Percentiles rank a stretch among this genome's conserved stretches.
phyloP scores from a whole-genome alignment of 768 basidiomycete genomes.

The Dioszegia crocea region DNA sequence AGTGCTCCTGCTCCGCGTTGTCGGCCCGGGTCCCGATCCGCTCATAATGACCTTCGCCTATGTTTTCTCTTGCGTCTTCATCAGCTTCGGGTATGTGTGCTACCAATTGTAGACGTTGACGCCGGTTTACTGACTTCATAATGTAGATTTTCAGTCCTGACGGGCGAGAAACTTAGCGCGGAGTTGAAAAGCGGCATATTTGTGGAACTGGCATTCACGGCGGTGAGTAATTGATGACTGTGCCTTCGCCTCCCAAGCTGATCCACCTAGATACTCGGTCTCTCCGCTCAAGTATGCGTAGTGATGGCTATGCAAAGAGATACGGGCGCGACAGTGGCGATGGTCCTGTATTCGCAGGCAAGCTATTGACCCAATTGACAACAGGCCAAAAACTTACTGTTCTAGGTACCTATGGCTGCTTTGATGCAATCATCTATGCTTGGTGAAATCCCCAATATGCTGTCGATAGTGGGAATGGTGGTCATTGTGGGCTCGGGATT shows the following conservation, averaged over 20 bases:
- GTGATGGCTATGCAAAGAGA: background rate
- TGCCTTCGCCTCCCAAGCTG: too few relatives aligned
- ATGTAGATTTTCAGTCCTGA: background rate
- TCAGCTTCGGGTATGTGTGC: background rate
- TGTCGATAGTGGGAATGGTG: background rate
- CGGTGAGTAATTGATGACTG: too few relatives aligned
- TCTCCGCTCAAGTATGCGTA: background rate
- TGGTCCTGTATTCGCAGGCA: background rate
- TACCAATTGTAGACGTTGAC: background rate
- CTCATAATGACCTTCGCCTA: background rate
- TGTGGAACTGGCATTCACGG: background rate
- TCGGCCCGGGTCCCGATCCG: background rate
- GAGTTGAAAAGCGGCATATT: too few relatives aligned
- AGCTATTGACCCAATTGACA: background rate
- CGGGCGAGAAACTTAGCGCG: too few relatives aligned
- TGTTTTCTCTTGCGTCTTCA: background rate
- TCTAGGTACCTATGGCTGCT: background rate
- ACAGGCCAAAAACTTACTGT: background rate
- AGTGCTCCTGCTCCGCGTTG: background rate
- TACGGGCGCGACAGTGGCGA: background rate
- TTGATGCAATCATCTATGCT: background rate
- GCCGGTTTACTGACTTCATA: background rate
- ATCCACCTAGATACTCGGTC: background rate
- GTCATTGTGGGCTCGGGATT: background rate
- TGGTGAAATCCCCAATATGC: background rate